Conservation (phyloP, 352 stramenopile genomes). For the Globisporangium splendens region DNA sequence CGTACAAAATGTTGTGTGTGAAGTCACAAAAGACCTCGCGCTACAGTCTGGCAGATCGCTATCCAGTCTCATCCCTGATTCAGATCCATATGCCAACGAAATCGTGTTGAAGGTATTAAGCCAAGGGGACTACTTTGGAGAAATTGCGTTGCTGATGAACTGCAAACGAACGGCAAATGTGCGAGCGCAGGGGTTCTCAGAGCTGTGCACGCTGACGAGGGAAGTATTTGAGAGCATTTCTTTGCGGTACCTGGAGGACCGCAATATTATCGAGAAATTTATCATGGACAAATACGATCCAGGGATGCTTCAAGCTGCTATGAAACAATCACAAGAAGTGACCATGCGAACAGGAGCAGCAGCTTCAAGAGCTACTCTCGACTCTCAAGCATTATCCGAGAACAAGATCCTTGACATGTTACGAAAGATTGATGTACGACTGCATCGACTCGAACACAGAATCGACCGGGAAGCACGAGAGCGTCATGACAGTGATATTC, state of each 20-base stretch:
- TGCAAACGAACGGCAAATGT: conserved; percentile 83
- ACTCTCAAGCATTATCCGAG: conserved; percentile 7
- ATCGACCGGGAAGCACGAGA: conserved; percentile 46
- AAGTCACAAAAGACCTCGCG: conserved; percentile 70
- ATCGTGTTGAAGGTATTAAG: conserved; percentile 63
- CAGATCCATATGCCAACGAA: conserved; percentile 26
- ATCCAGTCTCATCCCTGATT: conserved; percentile 1
- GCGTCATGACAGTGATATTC: conserved; percentile 46
- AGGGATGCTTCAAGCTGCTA: conserved; percentile 61
- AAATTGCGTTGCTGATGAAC: conserved; percentile 82
- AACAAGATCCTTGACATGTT: conserved; percentile 34
- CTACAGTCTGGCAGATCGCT: conserved; percentile 5
- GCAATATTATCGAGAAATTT: conserved; percentile 79
- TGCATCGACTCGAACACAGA: conserved; percentile 43
- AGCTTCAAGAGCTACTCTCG: conserved; percentile 7
- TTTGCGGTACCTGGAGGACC: conserved; percentile 69
- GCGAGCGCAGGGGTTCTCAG: conserved; percentile 62
- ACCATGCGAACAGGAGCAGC: conserved; percentile 34
- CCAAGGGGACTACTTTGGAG: conserved; percentile 79
- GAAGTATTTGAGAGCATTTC: conserved; percentile 79
- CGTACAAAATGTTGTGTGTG: conserved; percentile 70
- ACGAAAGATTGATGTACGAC: conserved; percentile 43
- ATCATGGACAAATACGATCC: conserved; percentile 86
- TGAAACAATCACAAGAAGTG: conserved; percentile 74
- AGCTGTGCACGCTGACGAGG: conserved; percentile 70